Evolutionary conservation across 768 basidiomycete species (phyloP), one percentile per base, ranked within the genome.

Genomic region (Guyanaporus albipodus): DNA sequence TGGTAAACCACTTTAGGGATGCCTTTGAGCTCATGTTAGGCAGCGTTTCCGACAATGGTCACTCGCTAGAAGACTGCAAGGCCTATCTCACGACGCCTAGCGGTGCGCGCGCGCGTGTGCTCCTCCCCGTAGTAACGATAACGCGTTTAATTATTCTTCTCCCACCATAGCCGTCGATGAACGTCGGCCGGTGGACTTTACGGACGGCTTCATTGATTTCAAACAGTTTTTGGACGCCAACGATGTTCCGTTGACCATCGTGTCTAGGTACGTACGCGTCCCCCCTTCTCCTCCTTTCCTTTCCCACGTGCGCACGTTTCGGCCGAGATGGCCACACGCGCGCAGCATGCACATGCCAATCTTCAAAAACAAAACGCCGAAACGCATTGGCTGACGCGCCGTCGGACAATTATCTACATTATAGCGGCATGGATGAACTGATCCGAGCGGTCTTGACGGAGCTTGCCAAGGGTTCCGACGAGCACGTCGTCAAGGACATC

Each of bases 341-440:
- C n/a, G n/a, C n/a, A n/a, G n/a, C n/a, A n/a, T n/a, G n/a, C n/a
- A n/a, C n/a, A n/a, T n/a, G n/a, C n/a, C n/a, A n/a, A n/a, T n/a
- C n/a, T n/a, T n/a, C n/a, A n/a, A n/a, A n/a, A n/a, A n/a, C n/a
- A n/a, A n/a, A n/a, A n/a, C n/a, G n/a, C n/a, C n/a, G n/a, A n/a
- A n/a, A n/a, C n/a, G n/a, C n/a, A n/a, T n/a, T n/a, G n/a, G n/a
- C 4, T 32, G 11, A 32, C 15, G 29, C 17, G 42, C 35, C 22
- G 27, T 59, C 49, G 48, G 52, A 29, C 35, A 37, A 23, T 2
- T n/a, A n/a, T 33, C 31, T 32, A 34, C 33, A 41, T 19, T 19
- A 33, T 29, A 92, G 90, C 54, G 94, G 93, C 19, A 96, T 96
- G 93, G 84, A 83, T 9, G 93, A 94, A 11, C 78, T 89, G 54